Percentiles rank a stretch among this genome's conserved stretches.
Evolutionary conservation across 345 rosid genomes (phyloP).

Genomic region (Lagerstroemia speciosa): DNA sequence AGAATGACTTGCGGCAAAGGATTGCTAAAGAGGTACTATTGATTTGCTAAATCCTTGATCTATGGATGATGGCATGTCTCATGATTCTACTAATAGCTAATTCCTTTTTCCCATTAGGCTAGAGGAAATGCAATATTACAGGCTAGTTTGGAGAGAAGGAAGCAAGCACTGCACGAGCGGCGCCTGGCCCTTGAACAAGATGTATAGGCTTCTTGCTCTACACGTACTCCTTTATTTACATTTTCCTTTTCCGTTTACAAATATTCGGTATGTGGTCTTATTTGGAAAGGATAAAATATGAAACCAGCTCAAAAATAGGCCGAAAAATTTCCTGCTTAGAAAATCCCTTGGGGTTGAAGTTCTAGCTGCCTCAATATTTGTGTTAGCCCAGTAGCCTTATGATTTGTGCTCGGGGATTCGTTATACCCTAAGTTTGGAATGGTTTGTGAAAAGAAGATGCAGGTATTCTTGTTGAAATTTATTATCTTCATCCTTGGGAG

Average conservation of each 20-base stretch:
- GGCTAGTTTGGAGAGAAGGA: slow-evolving; percentile 95
- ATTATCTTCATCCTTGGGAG: neutral
- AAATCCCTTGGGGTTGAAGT: neutral
- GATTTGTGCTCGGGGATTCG: neutral
- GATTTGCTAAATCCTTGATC: slow-evolving; percentile 10
- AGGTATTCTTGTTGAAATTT: neutral
- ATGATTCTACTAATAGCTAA: slow-evolving; percentile 15
- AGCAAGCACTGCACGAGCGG: slow-evolving; percentile 96
- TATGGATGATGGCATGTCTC: slow-evolving; percentile 10
- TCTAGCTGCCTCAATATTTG: too few relatives aligned
- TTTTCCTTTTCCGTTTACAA: neutral
- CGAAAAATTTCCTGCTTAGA: neutral
- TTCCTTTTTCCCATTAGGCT: slow-evolving; percentile 37
- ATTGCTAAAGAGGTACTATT: slow-evolving; percentile 86
- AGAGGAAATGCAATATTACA: slow-evolving; percentile 96
- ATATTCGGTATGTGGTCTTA: neutral
- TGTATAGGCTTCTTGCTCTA: slow-evolving; percentile 36
- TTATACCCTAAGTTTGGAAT: neutral
- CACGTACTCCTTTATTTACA: neutral
- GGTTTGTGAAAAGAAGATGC: neutral
- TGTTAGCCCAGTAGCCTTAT: too few relatives aligned
- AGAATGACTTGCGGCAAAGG: slow-evolving; percentile 87
- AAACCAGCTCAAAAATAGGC: neutral
- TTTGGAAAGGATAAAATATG: neutral
- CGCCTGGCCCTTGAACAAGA: slow-evolving; percentile 99